Evolutionary conservation across 2,329 filamentous ascomycete genomes (phyloP).

Genomic region (Aspergillus texensis): DNA sequence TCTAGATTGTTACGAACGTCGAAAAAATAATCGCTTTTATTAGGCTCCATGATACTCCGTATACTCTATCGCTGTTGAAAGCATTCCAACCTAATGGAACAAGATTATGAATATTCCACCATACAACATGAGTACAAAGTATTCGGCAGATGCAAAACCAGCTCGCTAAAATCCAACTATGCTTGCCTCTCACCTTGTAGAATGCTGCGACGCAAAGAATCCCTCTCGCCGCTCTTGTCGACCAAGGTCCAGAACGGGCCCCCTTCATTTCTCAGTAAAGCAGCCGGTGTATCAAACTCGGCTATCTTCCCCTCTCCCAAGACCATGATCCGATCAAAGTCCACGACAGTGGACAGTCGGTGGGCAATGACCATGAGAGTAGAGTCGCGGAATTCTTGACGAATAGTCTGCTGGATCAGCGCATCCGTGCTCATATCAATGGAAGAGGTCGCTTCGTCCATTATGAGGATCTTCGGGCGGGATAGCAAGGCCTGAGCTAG

Average conservation of each 20-base stretch:
- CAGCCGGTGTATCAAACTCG: conserved; percentile 67
- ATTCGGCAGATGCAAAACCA: background rate
- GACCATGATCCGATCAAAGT: conserved; percentile 74
- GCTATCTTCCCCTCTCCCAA: conserved; percentile 67
- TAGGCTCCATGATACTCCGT: background rate
- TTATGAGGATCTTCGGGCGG: conserved; percentile 73
- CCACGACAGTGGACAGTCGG: conserved; percentile 72
- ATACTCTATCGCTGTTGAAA: background rate
- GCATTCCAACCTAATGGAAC: background rate
- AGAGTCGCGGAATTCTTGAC: conserved; percentile 66
- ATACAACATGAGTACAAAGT: background rate
- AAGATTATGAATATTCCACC: background rate
- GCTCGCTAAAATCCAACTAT: background rate
- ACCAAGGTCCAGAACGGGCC: conserved; percentile 63
- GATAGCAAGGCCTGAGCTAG: conserved; percentile 73
- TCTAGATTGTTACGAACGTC: background rate
- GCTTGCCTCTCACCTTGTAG: background rate
- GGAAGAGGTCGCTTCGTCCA: conserved; percentile 77
- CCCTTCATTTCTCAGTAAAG: conserved; percentile 58
- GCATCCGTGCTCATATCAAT: conserved; percentile 76
- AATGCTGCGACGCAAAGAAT: background rate
- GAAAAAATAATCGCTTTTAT: background rate
- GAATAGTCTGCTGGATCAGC: conserved; percentile 71
- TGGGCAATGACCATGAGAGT: conserved; percentile 76
- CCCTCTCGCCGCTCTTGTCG: conserved; percentile 32